A percentile compares a stretch with the other conserved stretches of the same genome.
Conservation (phyloP, 1,139 yeast species). For the Yamadazyma taylorii region DNA sequence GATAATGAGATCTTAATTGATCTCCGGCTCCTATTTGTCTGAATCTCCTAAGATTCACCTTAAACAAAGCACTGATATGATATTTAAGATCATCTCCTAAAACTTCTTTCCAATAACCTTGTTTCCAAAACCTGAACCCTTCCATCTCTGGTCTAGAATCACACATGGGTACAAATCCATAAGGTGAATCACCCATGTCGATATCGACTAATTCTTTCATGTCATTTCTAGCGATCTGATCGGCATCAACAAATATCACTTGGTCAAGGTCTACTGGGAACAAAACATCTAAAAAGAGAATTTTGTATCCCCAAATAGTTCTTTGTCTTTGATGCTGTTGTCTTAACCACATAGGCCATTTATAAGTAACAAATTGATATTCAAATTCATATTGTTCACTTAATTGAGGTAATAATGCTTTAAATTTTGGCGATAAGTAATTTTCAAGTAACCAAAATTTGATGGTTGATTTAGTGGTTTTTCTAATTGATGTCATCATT, state of each 20-base stretch:
- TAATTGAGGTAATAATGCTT: conserved; percentile 56
- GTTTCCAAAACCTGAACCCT: conserved; percentile 89
- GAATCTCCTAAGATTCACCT: conserved; percentile 71
- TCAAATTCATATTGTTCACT: conserved; percentile 59
- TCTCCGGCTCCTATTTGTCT: conserved; percentile 76
- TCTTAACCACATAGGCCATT: conserved; percentile 92
- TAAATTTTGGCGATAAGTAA: conserved; percentile 70
- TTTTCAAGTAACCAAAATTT: conserved; percentile 90
- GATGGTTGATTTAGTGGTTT: conserved; percentile 61
- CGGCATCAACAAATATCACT: conserved; percentile 85
- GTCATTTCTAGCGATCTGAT: conserved; percentile 75
- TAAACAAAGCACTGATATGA: conserved; percentile 83
- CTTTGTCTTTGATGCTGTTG: conserved; percentile 75
- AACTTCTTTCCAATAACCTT: conserved; percentile 81
- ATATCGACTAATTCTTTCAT: conserved; percentile 62
- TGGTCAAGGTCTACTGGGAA: conserved; percentile 78
- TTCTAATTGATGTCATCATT: conserved; percentile 78
- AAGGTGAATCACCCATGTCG: conserved; percentile 76
- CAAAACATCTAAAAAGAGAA: conserved; percentile 79
- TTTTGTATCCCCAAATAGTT: conserved; percentile 85
- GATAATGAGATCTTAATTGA: conserved; percentile 80
- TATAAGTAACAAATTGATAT: conserved; percentile 73
- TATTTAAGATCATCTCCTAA: conserved; percentile 61
- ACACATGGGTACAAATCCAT: conserved; percentile 88
- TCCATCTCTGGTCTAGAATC: conserved; percentile 80